Evolutionary conservation across 2,329 filamentous ascomycete genomes (phyloP), one percentile per base, ranked within the genome.

Genomic region (Cercospora sojina): DNA sequence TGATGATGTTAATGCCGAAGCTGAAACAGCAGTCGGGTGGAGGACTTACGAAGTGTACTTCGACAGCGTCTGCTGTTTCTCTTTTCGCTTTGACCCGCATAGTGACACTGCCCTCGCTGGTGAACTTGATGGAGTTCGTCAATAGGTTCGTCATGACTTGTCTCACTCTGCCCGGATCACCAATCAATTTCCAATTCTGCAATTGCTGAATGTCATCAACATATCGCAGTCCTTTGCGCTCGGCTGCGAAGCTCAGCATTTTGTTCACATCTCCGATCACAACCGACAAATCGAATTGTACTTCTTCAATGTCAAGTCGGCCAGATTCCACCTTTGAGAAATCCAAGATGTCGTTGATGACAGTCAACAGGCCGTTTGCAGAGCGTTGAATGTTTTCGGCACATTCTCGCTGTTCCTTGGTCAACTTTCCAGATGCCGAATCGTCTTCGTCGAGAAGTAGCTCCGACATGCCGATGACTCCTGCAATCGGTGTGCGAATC

Each of bases 291-390:
- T 89, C 91, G 72, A 93, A 94, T 68, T 92, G 90, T 0, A 93
- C 90, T 72, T 93, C 90, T 77, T 93, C 91, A 47, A 93, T 89
- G 69, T 93, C 90, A 20, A 93, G 79, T 7, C 89, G 84, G 3
- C 91, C 91, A 8, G 89, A 91, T 75, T 93, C 91, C 5, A 76
- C 70, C 89, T 96, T 96, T 3, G 91, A 95, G 76, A 96, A 93
- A 78, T 96, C 92, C 1, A 96, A 82, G 64, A 96, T 96, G 73
- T 96, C 92, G 74, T 96, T 96, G 78, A 96, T 96, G 47, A 96
- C 90, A 0, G 91, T 94, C 20, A 96, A 82, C 2, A 96, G 80
- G 1, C 91, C 92, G 69, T 94, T 93, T 0, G 90, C 91, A 5
- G 90, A 93, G 60, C 90, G 85, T 73, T 91, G 88, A 6, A 94